phyloP scores from a whole-genome alignment of 2,329 filamentous ascomycete genomes.

The Ramularia collo-cygni region DNA sequence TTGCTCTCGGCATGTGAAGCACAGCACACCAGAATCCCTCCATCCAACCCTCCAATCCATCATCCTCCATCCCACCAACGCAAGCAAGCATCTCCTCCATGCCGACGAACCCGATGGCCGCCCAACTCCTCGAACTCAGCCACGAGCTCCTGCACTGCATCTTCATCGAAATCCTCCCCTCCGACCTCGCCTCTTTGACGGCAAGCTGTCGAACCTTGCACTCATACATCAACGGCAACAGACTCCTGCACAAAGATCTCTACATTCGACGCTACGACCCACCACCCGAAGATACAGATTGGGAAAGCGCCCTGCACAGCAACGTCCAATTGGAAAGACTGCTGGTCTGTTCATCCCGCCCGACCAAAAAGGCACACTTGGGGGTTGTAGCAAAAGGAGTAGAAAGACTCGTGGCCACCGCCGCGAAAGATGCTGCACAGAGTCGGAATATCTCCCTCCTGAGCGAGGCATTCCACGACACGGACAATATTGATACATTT shows the following conservation, averaged over 20 bases:
- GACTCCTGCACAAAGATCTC: constrained; percentile 53
- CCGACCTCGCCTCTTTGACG: constrained; percentile 49
- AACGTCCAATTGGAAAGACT: constrained; percentile 38
- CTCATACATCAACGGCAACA: constrained; percentile 51
- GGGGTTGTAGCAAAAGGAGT: constrained; percentile 22
- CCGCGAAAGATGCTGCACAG: constrained; percentile 25
- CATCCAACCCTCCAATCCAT: too few relatives aligned
- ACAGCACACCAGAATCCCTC: too few relatives aligned
- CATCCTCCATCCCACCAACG: too few relatives aligned
- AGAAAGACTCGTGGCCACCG: constrained; percentile 20
- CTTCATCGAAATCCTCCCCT: constrained; percentile 49
- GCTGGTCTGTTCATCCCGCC: constrained; percentile 35
- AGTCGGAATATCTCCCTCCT: constrained; percentile 44
- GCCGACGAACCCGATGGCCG: constrained; percentile 23
- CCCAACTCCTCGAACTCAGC: constrained; percentile 44
- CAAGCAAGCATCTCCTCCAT: too few relatives aligned
- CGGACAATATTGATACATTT: constrained; percentile 52
- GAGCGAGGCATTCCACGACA: constrained; percentile 34
- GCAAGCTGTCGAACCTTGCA: constrained; percentile 49
- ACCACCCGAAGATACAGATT: constrained; percentile 27
- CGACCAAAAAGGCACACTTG: constrained; percentile 36
- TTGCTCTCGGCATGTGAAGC: too few relatives aligned
- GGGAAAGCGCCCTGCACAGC: constrained; percentile 33
- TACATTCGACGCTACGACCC: constrained; percentile 46
- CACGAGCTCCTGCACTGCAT: constrained; percentile 59